These are phyloP conservation scores for Parsonsia alboflavescens DNA, from an alignment of 257 asterid genomes.

Conservation along the genomic window DNA sequence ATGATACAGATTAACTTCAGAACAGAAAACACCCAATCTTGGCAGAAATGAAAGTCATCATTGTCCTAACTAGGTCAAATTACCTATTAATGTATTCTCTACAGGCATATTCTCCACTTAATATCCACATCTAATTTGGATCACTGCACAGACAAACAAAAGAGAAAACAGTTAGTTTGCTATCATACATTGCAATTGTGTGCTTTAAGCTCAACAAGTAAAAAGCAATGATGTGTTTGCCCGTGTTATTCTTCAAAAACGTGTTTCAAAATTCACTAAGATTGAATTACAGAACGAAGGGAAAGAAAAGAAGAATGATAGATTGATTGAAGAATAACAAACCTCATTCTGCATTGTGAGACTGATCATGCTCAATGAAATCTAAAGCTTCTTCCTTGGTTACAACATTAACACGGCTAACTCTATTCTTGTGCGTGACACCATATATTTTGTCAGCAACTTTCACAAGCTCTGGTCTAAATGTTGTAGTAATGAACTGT, in stretches of 20 bases:
- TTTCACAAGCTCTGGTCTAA: constrained; percentile 87
- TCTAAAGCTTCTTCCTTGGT: constrained; percentile 73
- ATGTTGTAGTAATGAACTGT: constrained; percentile 91
- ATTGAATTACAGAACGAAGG: neutral
- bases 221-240: neutral
- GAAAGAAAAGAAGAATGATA: neutral
- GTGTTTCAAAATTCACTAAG: no score
- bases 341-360: constrained; percentile 71
- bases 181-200: neutral
- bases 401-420: constrained; percentile 74
- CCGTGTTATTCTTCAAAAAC: no score
- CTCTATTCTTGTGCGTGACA: constrained; percentile 83
- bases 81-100: neutral
- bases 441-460: constrained; percentile 96
- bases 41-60: neutral
- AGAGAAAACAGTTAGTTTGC: neutral
- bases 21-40: no score
- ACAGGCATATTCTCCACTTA: neutral
- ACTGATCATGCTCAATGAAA: constrained; percentile 84
- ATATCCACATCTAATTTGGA: neutral
- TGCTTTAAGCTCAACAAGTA: neutral
- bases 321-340: neutral
- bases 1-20: neutral
- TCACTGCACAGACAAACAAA: neutral
- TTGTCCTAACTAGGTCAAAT: neutral